Evolutionary conservation across 768 basidiomycete genomes (phyloP).

Genomic region (Gelatoporia subvermispora): DNA sequence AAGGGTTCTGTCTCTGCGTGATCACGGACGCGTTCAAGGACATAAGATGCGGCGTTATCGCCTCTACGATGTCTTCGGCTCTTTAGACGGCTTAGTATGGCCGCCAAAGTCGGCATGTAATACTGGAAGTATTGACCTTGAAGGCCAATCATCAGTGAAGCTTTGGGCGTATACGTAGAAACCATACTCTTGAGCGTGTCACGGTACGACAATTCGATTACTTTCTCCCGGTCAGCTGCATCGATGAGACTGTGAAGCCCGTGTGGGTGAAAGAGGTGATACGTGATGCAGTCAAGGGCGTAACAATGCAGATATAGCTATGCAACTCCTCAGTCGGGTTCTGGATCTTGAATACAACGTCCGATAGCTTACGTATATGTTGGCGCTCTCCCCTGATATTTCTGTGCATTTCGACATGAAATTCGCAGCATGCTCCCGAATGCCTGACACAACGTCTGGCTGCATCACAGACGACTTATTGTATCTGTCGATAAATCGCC

Average conservation of each 20-base stretch:
- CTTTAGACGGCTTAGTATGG: not conserved
- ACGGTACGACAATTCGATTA: constrained; percentile 14
- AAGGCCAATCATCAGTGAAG: not conserved
- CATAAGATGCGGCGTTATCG: constrained; percentile 4
- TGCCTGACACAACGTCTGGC: constrained; percentile 8
- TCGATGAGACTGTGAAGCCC: constrained; percentile 11
- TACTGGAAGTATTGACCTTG: constrained; percentile 10
- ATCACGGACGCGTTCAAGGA: constrained; percentile 8
- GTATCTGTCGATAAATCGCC: constrained; percentile 16
- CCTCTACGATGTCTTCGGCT: no score
- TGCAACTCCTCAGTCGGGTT: no score
- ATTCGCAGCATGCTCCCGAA: constrained; percentile 11
- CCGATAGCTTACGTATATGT: constrained; percentile 12
- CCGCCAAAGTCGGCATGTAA: constrained; percentile 5
- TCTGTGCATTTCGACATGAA: constrained; percentile 11
- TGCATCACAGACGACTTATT: constrained; percentile 14
- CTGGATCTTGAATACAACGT: not conserved
- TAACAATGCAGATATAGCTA: constrained; percentile 15
- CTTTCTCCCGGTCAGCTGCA: constrained; percentile 6
- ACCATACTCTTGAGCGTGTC: constrained; percentile 4
- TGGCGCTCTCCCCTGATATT: constrained; percentile 3
- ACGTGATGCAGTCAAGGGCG: constrained; percentile 14
- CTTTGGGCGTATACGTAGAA: not conserved
- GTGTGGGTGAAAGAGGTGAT: constrained; percentile 16
- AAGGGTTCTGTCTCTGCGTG: constrained; percentile 7